These are phyloP conservation scores for Mucor lusitanicus DNA, from an alignment of 371 early-diverging fungal genomes.

Conservation along the genomic window DNA sequence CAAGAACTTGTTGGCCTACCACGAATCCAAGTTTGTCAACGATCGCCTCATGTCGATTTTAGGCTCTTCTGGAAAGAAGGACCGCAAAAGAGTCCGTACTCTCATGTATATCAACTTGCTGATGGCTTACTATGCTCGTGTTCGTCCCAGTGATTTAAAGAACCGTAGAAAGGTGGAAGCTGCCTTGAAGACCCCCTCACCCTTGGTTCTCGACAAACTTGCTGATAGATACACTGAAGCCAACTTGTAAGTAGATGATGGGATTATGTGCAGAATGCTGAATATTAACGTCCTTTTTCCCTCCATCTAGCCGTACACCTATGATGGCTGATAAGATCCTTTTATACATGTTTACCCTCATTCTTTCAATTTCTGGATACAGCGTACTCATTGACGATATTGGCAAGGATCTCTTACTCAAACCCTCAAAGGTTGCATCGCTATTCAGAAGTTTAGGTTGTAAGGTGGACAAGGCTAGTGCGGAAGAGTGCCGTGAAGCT, in stretches of 20 bases:
- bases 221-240: constrained; percentile 69
- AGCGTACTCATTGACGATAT: constrained; percentile 60
- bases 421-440: constrained; percentile 40
- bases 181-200: constrained; percentile 58
- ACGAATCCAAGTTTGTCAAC: constrained; percentile 53
- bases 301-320: constrained; percentile 60
- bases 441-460: constrained; percentile 58
- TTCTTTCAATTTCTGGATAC: constrained; percentile 73
- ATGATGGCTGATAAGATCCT: constrained; percentile 76
- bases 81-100: constrained; percentile 57
- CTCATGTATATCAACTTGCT: constrained; percentile 75
- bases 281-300: neutral
- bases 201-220: constrained; percentile 64
- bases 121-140: constrained; percentile 64
- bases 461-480: constrained; percentile 48
- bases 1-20: constrained; percentile 44
- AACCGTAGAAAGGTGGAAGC: constrained; percentile 53
- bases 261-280: neutral
- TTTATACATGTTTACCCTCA: constrained; percentile 73
- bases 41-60: constrained; percentile 45
- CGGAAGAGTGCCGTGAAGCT: constrained; percentile 29
- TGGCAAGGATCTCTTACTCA: constrained; percentile 67
- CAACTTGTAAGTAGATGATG: constrained; percentile 36
- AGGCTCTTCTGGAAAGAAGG: constrained; percentile 61
- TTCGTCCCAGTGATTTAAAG: constrained; percentile 51